Conservation (phyloP, 2,329 filamentous ascomycete genomes). For the Grosmannia huntii region DNA sequence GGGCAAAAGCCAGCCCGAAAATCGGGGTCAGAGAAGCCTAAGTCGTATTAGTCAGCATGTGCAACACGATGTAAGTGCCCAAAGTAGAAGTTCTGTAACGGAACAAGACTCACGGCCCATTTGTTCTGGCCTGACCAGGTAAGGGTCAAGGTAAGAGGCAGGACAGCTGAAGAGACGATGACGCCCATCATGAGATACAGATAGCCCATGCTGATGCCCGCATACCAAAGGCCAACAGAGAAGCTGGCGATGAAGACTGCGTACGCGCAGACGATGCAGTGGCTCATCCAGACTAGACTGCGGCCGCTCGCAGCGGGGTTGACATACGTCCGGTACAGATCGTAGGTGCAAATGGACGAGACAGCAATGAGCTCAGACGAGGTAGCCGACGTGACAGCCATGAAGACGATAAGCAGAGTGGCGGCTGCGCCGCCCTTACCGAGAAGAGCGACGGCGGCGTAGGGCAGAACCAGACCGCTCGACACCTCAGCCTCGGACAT, state of each 20-base stretch:
- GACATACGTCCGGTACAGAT: slow-evolving; percentile 79
- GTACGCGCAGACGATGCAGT: slow-evolving; percentile 58
- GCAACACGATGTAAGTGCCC: neutral
- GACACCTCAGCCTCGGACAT: slow-evolving; percentile 64
- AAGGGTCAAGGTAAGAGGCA: slow-evolving; percentile 69
- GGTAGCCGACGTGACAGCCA: slow-evolving; percentile 78
- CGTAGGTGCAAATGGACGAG: slow-evolving; percentile 78
- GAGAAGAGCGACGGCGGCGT: slow-evolving; percentile 71
- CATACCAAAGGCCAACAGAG: slow-evolving; percentile 61
- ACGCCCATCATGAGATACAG: slow-evolving; percentile 69
- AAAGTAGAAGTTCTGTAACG: neutral
- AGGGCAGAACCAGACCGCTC: slow-evolving; percentile 73
- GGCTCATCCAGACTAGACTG: slow-evolving; percentile 67
- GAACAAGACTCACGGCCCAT: slow-evolving; percentile 33
- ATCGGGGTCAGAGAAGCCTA: slow-evolving; percentile 53
- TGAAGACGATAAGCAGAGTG: slow-evolving; percentile 71
- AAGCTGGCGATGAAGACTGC: slow-evolving; percentile 67
- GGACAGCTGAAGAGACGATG: slow-evolving; percentile 73
- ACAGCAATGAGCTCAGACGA: slow-evolving; percentile 79
- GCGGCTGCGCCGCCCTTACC: slow-evolving; percentile 70
- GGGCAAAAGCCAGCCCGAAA: slow-evolving; percentile 53
- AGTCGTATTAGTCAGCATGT: neutral
- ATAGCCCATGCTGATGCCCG: slow-evolving; percentile 76
- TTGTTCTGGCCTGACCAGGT: slow-evolving; percentile 72
- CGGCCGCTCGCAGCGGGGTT: slow-evolving; percentile 64